Evolutionary conservation across 768 basidiomycete species (phyloP), one percentile per base, ranked within the genome.

Genomic region (Lentinula aciculospora): DNA sequence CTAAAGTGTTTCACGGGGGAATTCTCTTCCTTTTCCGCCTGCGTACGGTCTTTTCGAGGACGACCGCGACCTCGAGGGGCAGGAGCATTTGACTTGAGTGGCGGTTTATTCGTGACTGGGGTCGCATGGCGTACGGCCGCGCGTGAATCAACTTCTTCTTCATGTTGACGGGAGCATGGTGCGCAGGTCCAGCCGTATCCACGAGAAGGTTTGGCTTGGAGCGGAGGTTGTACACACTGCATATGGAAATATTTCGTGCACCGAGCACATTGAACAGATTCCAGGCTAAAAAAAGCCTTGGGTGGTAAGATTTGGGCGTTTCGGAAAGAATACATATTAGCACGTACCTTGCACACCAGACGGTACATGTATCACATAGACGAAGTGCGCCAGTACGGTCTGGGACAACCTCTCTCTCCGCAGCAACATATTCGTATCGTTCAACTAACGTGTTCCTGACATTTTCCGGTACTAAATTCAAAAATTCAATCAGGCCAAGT

Each of bases 111-210:
- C 31, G 44, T 51, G 28, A 66, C 58, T 13, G 85, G 82, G 15
- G 81, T 81, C 15, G 72, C 71, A 62, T 82, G 82, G 39, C 87
- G 85, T 48, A 83, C 79, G 28, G 86, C 85, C 62, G 87, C 85
- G 60, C 85, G 82, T 66, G 40, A 45, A 46, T 89, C 87, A 47
- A 93, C 88, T 67, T 90, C 84, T 65, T 93, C 89, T 64, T 93
- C 94, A 66, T 95, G 89, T 62, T 82, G 82, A 54, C 85, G 82
- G 10, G 94, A 89, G 70, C 95, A 98, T 1, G 94, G 92, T 0
- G 92, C 91, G 65, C 96, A 98, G 9, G 94, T 93, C 96, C 96
- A 98, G 21, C 92, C 93, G 72, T 98, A 98, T 45, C 96, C 96
- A 61, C 93, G 84, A 23, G 94, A 92, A 13, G 96, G 96, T 70